Percentiles rank a stretch among this genome's conserved stretches.
Evolutionary conservation across 2,329 filamentous ascomycete genomes (phyloP).

Genomic region (Epichloe sp.): DNA sequence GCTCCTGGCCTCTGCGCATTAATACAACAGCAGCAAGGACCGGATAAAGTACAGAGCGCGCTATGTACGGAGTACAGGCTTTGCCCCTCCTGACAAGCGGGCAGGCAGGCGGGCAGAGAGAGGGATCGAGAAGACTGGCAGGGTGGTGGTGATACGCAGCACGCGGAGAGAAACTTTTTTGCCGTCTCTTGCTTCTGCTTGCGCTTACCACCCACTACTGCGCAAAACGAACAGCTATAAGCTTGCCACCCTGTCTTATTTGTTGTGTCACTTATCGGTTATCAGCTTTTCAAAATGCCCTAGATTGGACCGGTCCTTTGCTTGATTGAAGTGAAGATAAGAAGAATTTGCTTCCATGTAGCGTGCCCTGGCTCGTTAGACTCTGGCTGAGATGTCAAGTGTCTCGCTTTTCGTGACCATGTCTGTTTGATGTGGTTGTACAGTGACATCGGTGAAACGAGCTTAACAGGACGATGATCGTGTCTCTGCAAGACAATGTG

Average conservation of each 20-base stretch:
- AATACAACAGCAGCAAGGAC: not conserved
- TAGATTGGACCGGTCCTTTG: not conserved
- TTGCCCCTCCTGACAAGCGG: not conserved
- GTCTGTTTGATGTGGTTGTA: not conserved
- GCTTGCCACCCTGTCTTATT: slow-evolving; percentile 1
- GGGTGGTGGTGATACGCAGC: no score
- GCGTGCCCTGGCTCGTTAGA: not conserved
- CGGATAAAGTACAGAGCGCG: not conserved
- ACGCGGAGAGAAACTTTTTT: not conserved
- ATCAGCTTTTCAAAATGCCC: not conserved
- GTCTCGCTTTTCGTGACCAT: not conserved
- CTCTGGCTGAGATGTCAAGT: not conserved
- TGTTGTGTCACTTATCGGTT: not conserved
- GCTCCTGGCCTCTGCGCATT: not conserved
- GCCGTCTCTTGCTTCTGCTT: not conserved
- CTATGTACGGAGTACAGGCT: not conserved
- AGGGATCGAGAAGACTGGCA: no score
- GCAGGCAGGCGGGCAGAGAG: not conserved
- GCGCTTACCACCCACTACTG: not conserved
- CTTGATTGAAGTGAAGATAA: not conserved
- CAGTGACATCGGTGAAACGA: not conserved
- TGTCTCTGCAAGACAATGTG: not conserved
- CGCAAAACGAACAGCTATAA: not conserved
- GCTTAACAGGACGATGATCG: not conserved
- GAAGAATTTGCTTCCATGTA: not conserved